Percentiles rank a stretch among this genome's conserved stretches.
Evolutionary conservation across 192 early-diverging fungal genomes (phyloP).

Genomic region (Glomus cerebriforme): DNA sequence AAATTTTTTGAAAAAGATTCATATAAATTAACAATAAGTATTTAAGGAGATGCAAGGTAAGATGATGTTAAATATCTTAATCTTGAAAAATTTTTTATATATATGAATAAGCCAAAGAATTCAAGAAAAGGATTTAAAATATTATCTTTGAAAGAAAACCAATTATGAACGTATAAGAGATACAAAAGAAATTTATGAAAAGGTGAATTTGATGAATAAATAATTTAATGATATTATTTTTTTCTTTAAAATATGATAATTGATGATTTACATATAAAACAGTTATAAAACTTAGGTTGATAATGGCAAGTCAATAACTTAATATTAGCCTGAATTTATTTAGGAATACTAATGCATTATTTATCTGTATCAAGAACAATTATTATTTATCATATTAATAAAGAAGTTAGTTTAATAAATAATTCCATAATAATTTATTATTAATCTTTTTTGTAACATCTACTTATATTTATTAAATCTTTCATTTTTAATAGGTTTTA

Average conservation of each 20-base stretch:
- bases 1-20: slow-evolving; percentile 63
- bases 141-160: slow-evolving; percentile 55
- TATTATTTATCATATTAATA: slow-evolving; percentile 76
- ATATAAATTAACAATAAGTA: slow-evolving; percentile 72
- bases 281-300: slow-evolving; percentile 58
- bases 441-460: neutral
- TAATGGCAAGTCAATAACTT: slow-evolving; percentile 81
- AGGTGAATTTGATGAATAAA: slow-evolving; percentile 69
- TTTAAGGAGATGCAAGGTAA: slow-evolving; percentile 60
- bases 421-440: no score
- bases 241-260: neutral
- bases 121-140: slow-evolving; percentile 52
- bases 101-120: neutral
- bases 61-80: neutral
- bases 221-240: neutral
- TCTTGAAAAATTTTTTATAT: neutral
- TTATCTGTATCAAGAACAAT: slow-evolving; percentile 84
- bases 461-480: neutral
- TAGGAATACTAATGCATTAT: slow-evolving; percentile 69
- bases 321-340: slow-evolving; percentile 74
- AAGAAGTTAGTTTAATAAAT: slow-evolving; percentile 45
- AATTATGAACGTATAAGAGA: slow-evolving; percentile 52
- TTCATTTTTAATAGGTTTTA: slow-evolving; percentile 49
- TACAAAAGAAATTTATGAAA: slow-evolving; percentile 54
- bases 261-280: slow-evolving; percentile 10